These are phyloP conservation scores for Auricularia auricula-judae DNA, from an alignment of 768 basidiomycete genomes.

Conservation along the genomic window DNA sequence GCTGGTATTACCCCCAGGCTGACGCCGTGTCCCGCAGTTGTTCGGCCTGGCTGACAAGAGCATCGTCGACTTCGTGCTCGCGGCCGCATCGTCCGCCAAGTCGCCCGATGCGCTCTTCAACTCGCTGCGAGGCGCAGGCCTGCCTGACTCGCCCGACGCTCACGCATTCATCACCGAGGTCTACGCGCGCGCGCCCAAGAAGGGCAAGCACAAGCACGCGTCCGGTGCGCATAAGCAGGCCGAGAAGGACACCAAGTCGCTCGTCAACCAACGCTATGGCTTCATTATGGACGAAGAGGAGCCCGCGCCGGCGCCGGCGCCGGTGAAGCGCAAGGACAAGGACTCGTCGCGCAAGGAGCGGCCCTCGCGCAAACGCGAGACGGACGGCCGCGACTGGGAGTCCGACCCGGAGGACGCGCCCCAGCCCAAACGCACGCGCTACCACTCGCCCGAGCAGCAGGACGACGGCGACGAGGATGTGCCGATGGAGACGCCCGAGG, in stretches of 20 bases:
- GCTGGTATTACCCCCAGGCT: slow-evolving; percentile 1
- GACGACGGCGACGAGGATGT: slow-evolving; percentile 37
- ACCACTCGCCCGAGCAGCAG: slow-evolving; percentile 10
- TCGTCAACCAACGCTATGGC: slow-evolving; percentile 64
- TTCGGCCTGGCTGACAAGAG: slow-evolving; percentile 77
- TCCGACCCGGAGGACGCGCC: slow-evolving; percentile 75
- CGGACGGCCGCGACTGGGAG: slow-evolving; percentile 77
- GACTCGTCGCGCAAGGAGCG: background rate
- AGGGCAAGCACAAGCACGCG: slow-evolving; percentile 56
- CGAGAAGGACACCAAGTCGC: slow-evolving; percentile 62
- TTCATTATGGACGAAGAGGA: slow-evolving; percentile 74
- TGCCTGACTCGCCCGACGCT: slow-evolving; percentile 71
- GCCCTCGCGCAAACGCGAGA: slow-evolving; percentile 57
- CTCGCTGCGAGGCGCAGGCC: slow-evolving; percentile 63
- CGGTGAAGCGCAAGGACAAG: background rate
- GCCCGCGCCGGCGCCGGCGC: background rate
- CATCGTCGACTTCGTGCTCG: slow-evolving; percentile 79
- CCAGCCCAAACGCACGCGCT: slow-evolving; percentile 41
- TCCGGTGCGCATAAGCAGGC: slow-evolving; percentile 45
- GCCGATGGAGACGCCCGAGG: slow-evolving; percentile 45
- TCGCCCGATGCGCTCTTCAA: slow-evolving; percentile 66
- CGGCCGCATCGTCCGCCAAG: slow-evolving; percentile 80
- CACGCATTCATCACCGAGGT: slow-evolving; percentile 74
- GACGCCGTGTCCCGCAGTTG: slow-evolving; percentile 35
- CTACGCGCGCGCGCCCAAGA: slow-evolving; percentile 65